phyloP scores from a whole-genome alignment of 257 asterid genomes.

The Avicennia marina region DNA sequence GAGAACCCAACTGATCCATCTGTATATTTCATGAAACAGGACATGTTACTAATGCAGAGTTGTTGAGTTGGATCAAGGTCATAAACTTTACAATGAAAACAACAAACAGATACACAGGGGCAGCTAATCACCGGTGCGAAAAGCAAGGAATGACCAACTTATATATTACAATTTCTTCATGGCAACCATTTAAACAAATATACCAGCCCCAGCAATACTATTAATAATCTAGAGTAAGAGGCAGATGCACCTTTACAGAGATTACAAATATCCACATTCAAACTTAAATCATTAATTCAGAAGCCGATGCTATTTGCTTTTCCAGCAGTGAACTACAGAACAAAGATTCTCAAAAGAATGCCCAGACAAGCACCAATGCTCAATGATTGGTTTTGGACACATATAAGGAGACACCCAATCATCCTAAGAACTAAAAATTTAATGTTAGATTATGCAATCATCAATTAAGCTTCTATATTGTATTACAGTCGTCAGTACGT shows the following conservation, averaged over 20 bases:
- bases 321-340: background rate
- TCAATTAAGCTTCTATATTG: background rate
- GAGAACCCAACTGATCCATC: conserved; percentile 57
- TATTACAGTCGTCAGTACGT: background rate
- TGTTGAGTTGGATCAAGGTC: background rate
- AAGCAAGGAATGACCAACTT: conserved; percentile 4
- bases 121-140: conserved; percentile 12
- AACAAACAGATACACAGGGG: background rate
- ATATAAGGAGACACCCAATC: background rate
- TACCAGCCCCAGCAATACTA: background rate
- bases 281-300: background rate
- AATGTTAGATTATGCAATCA: background rate
- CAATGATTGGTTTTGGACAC: conserved; percentile 8
- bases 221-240: background rate
- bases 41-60: background rate
- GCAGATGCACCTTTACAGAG: background rate
- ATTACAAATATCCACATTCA: background rate
- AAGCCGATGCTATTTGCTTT: background rate
- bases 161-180: background rate
- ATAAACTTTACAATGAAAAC: conserved; percentile 2
- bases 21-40: conserved; percentile 26
- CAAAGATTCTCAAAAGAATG: background rate
- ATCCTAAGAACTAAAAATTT: background rate
- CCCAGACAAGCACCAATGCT: background rate
- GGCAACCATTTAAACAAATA: background rate